Conservation (phyloP, 257 asterid species). For the Rehmannia glutinosa region DNA sequence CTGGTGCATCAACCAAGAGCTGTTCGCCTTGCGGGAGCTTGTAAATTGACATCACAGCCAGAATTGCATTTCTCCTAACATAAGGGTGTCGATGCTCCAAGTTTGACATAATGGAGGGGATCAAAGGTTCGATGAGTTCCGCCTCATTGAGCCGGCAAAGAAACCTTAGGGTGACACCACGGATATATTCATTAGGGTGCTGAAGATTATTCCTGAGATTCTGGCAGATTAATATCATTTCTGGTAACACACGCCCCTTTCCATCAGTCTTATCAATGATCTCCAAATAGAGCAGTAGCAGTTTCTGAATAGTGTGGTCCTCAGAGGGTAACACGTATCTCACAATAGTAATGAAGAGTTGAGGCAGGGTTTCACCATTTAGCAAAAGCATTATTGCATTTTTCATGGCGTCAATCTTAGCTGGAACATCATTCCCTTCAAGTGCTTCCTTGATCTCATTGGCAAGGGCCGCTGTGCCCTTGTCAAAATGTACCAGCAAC, state of each 20-base stretch:
- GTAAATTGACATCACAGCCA: constrained; percentile 80
- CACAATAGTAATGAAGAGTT: constrained; percentile 74
- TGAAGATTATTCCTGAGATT: constrained; percentile 80
- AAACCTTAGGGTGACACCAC: constrained; percentile 87
- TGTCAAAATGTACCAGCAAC: constrained; percentile 77
- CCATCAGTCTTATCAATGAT: constrained; percentile 83
- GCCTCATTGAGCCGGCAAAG: constrained; percentile 88
- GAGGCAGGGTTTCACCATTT: constrained; percentile 88
- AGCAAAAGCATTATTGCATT: constrained; percentile 88
- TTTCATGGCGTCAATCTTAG: constrained; percentile 84
- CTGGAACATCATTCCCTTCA: constrained; percentile 70
- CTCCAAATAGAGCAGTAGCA: constrained; percentile 72
- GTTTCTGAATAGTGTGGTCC: constrained; percentile 84
- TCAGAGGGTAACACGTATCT: constrained; percentile 89
- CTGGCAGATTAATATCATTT: constrained; percentile 93
- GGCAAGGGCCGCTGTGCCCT: constrained; percentile 83
- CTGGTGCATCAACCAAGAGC: constrained; percentile 94
- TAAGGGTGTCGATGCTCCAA: constrained; percentile 91
- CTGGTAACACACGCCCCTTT: constrained; percentile 77
- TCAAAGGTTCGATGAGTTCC: constrained; percentile 84
- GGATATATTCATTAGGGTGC: constrained; percentile 91
- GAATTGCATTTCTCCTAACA: constrained; percentile 79
- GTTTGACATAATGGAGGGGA: constrained; percentile 75
- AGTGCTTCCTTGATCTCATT: constrained; percentile 96
- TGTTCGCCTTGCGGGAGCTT: constrained; percentile 93